phyloP scores from a whole-genome alignment of 441 rosid species.

The Populus tomentosa region DNA sequence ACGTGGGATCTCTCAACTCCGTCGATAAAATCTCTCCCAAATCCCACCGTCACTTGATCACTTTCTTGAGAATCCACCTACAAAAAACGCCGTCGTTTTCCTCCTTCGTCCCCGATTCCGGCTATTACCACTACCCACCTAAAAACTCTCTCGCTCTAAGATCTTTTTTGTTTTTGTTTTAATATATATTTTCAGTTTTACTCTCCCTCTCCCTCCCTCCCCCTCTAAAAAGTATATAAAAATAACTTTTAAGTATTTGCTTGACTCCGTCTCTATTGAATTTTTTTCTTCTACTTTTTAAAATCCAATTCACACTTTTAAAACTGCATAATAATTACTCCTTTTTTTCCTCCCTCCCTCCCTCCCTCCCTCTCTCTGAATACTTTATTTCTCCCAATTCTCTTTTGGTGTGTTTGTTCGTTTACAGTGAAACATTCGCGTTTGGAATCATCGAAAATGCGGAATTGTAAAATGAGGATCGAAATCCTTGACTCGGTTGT shows the following conservation, averaged over 20 bases:
- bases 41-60: slow-evolving; percentile 1
- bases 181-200: background rate
- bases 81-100: slow-evolving; percentile 15
- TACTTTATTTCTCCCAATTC: background rate
- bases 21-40: slow-evolving; percentile 5
- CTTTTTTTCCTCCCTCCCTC: background rate
- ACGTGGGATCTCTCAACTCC: slow-evolving; percentile 12
- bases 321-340: background rate
- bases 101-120: slow-evolving; percentile 13
- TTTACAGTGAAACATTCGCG: slow-evolving; percentile 9
- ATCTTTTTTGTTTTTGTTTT: no score
- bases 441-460: slow-evolving; percentile 11
- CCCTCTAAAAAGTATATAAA: background rate
- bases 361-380: no score
- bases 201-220: background rate
- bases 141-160: background rate
- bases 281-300: background rate
- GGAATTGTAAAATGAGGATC: slow-evolving; percentile 17
- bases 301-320: background rate
- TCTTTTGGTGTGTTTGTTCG: background rate
- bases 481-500: slow-evolving; percentile 5
- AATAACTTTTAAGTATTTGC: background rate
- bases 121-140: background rate
- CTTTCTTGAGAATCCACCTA: background rate
- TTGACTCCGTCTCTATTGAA: background rate